Evolutionary conservation across 2,329 filamentous ascomycete species (phyloP).

Genomic region (Colletotrichum noveboracense): DNA sequence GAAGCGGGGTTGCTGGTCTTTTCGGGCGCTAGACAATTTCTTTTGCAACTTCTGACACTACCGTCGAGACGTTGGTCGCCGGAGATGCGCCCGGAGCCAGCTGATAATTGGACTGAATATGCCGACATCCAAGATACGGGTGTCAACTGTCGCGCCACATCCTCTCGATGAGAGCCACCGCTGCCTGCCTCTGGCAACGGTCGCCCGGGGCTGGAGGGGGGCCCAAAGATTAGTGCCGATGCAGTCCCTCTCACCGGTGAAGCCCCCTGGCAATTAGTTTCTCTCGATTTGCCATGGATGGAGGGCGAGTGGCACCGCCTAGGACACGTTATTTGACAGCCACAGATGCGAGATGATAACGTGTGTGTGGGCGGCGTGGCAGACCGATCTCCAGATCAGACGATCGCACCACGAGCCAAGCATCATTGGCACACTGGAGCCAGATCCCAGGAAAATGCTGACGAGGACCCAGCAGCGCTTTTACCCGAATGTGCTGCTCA

Average conservation of each 20-base stretch:
- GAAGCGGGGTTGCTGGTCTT: conserved; percentile 10
- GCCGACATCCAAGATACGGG: neutral
- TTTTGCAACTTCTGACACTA: conserved; percentile 6
- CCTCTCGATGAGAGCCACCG: neutral
- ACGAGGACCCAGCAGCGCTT: conserved; percentile 3
- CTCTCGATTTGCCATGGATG: neutral
- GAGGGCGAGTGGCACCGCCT: neutral
- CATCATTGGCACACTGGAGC: conserved; percentile 6
- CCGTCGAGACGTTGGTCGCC: conserved; percentile 3
- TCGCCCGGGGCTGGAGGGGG: neutral
- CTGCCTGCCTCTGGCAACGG: neutral
- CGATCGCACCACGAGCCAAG: conserved; percentile 20
- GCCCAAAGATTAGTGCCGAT: neutral
- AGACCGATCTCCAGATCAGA: conserved; percentile 25
- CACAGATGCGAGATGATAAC: conserved; percentile 11
- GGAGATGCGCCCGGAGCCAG: neutral
- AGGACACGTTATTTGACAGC: neutral
- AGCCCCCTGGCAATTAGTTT: neutral
- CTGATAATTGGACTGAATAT: neutral
- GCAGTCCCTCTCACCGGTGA: conserved; percentile 1
- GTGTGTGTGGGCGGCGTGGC: conserved; percentile 14
- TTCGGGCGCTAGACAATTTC: conserved; percentile 12
- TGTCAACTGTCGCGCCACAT: neutral
- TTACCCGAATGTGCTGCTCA: neutral
- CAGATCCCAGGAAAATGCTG: conserved; percentile 10